phyloP scores from a whole-genome alignment of 2,329 filamentous ascomycete species.

The Pyricularia sp. region DNA sequence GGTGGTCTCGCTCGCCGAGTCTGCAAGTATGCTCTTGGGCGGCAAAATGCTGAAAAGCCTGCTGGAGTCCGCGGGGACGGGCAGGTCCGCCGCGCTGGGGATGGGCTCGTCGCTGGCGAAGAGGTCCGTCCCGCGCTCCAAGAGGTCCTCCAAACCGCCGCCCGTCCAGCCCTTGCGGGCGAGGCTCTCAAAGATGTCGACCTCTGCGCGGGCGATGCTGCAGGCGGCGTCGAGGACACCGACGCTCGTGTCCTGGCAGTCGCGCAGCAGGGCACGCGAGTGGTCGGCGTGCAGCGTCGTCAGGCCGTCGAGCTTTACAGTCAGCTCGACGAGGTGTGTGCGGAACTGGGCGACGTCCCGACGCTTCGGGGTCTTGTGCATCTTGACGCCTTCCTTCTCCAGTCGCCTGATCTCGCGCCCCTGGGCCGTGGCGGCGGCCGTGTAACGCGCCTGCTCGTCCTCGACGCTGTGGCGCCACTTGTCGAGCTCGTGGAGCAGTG shows the following conservation, averaged over 20 bases:
- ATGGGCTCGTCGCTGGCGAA: conserved; percentile 15
- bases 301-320: conserved; percentile 47
- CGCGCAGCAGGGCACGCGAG: conserved; percentile 43
- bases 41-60: conserved; percentile 54
- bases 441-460: conserved; percentile 50
- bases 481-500: conserved; percentile 55
- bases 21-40: conserved; percentile 49
- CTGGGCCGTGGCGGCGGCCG: conserved; percentile 38
- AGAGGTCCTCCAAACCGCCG: conserved; percentile 50
- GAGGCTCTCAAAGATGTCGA: conserved; percentile 56
- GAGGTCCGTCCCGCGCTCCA: conserved; percentile 50
- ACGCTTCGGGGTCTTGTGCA: conserved; percentile 39
- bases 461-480: conserved; percentile 50
- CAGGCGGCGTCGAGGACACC: conserved; percentile 52
- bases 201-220: conserved; percentile 52
- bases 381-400: conserved; percentile 50
- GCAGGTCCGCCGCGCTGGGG: conserved; percentile 6
- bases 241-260: conserved; percentile 51
- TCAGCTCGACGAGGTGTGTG: conserved; percentile 50
- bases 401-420: conserved; percentile 48
- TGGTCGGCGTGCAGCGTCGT: conserved; percentile 48
- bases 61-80: conserved; percentile 7
- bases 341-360: conserved; percentile 50
- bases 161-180: conserved; percentile 56
- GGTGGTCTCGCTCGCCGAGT: conserved; percentile 24